Conservation (phyloP, 495 filamentous ascomycete genomes). For the Tuber borchii region DNA sequence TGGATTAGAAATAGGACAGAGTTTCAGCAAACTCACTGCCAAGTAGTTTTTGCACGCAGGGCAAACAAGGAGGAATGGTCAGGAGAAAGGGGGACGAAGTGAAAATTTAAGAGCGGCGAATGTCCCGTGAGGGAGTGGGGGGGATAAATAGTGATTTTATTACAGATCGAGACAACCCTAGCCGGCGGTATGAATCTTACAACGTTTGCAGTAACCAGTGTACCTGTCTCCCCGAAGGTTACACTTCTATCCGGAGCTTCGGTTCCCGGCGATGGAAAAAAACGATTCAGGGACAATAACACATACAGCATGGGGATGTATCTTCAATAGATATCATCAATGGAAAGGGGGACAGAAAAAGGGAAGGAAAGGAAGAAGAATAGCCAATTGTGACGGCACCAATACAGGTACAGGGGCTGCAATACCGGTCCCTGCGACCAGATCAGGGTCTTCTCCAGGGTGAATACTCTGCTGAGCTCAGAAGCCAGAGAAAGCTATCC, state of each 20-base stretch:
- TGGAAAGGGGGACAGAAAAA: not conserved
- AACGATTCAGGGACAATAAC: not conserved
- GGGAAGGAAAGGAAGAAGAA: not conserved
- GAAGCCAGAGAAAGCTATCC: not conserved
- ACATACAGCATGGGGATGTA: not conserved
- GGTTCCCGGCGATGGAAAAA: not conserved
- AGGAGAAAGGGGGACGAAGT: not conserved
- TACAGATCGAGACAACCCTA: not conserved
- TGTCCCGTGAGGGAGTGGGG: not conserved
- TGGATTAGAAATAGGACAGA: not conserved
- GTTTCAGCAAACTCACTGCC: not conserved
- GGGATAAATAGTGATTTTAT: not conserved
- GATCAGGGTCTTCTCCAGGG: not conserved
- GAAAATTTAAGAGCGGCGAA: not conserved
- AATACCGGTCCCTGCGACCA: not conserved
- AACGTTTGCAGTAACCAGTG: not conserved
- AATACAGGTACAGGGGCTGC: not conserved
- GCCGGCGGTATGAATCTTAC: not conserved
- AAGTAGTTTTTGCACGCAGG: not conserved
- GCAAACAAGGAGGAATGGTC: not conserved
- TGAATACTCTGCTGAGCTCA: not conserved
- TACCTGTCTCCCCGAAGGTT: too few species aligned
- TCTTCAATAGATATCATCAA: too few species aligned
- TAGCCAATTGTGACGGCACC: not conserved
- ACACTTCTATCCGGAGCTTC: not conserved